Evolutionary conservation across 2,329 filamentous ascomycete genomes (phyloP).

Genomic region (Madurella mycetomatis): DNA sequence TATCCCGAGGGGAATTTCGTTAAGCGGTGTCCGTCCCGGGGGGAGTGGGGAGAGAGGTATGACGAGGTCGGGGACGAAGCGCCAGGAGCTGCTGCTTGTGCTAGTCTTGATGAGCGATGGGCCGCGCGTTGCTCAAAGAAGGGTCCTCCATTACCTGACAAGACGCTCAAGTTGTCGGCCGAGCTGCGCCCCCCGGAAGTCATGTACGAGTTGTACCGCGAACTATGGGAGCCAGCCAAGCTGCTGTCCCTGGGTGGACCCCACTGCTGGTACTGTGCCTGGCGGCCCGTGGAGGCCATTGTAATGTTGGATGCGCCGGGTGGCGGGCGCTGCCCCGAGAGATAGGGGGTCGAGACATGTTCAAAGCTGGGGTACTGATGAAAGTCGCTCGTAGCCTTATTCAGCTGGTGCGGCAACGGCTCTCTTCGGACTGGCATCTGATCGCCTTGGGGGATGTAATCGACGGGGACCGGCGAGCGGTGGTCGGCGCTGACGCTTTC

Average conservation of each 20-base stretch:
- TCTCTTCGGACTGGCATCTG: slow-evolving; percentile 62
- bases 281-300: slow-evolving; percentile 67
- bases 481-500: slow-evolving; percentile 63
- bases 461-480: slow-evolving; percentile 66
- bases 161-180: slow-evolving; percentile 50
- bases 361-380: slow-evolving; percentile 83
- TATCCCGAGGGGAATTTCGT: slow-evolving; percentile 47
- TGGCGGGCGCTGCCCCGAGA: slow-evolving; percentile 58
- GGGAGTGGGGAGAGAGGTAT: slow-evolving; percentile 44
- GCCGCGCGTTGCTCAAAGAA: slow-evolving; percentile 34
- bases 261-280: slow-evolving; percentile 76
- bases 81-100: slow-evolving; percentile 49
- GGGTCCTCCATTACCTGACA: slow-evolving; percentile 52
- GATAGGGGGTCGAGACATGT: slow-evolving; percentile 50
- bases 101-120: slow-evolving; percentile 48
- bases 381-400: slow-evolving; percentile 71
- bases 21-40: slow-evolving; percentile 49
- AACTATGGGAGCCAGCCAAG: slow-evolving; percentile 48
- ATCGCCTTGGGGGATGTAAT: slow-evolving; percentile 66
- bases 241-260: slow-evolving; percentile 56
- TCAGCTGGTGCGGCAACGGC: slow-evolving; percentile 76
- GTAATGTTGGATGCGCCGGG: slow-evolving; percentile 58
- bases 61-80: slow-evolving; percentile 52
- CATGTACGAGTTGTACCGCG: slow-evolving; percentile 61
- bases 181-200: slow-evolving; percentile 56